These are phyloP conservation scores for Malbranchea cinnamomea DNA, from an alignment of 2,329 filamentous ascomycete genomes.

Conservation along the genomic window DNA sequence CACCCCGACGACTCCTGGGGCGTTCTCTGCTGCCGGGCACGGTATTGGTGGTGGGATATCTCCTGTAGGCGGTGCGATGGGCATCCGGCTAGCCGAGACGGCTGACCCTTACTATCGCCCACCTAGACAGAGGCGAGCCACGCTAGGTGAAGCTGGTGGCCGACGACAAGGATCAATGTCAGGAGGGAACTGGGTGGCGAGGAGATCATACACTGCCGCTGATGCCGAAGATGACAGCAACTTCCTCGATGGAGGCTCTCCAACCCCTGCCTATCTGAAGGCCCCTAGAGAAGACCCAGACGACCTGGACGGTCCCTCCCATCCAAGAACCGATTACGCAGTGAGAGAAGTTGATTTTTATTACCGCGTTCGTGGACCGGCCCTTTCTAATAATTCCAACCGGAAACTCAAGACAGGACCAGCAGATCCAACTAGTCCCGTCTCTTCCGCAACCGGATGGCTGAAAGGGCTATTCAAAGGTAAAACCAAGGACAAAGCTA, in stretches of 20 bases:
- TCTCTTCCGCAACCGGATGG: conserved; percentile 82
- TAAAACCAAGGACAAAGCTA: conserved; percentile 86
- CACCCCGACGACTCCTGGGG: conserved; percentile 58
- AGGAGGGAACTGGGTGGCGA: conserved; percentile 33
- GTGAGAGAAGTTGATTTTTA: conserved; percentile 95
- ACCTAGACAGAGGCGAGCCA: conserved; percentile 55
- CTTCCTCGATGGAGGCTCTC: conserved; percentile 31
- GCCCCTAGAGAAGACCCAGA: conserved; percentile 40
- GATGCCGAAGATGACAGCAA: conserved; percentile 17
- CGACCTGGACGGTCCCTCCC: conserved; percentile 27
- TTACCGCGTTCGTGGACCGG: conserved; percentile 80
- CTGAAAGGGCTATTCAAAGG: conserved; percentile 63
- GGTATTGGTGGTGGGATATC: conserved; percentile 29
- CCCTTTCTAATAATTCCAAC: conserved; percentile 65
- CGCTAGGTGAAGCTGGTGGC: conserved; percentile 36
- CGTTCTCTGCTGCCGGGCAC: conserved; percentile 49
- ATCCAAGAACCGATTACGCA: conserved; percentile 66
- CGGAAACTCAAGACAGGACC: conserved; percentile 85
- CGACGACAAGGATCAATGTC: conserved; percentile 32
- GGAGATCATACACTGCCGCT: conserved; percentile 21
- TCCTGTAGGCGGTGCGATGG: conserved; percentile 27
- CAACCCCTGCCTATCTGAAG: conserved; percentile 39
- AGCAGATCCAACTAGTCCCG: conserved; percentile 81
- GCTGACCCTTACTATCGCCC: conserved; percentile 80
- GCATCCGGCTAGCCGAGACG: conserved; percentile 36